phyloP scores from a whole-genome alignment of 352 stramenopile species.

The Phytophthora foliorum region DNA sequence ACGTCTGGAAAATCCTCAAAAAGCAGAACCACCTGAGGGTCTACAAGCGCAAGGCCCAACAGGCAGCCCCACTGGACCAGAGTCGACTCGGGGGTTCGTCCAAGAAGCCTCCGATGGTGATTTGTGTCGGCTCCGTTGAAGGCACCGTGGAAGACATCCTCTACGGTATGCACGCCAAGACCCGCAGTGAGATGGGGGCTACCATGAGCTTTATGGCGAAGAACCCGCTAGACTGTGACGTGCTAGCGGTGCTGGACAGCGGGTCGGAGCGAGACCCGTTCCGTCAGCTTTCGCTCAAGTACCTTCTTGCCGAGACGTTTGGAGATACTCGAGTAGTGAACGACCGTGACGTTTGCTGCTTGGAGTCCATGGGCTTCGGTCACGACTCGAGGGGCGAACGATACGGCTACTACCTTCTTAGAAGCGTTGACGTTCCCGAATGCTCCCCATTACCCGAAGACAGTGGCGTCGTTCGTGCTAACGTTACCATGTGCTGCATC shows the following conservation, averaged over 20 bases:
- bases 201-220: conserved; percentile 57
- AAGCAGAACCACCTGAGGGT: conserved; percentile 51
- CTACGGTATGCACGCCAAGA: conserved; percentile 69
- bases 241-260: conserved; percentile 54
- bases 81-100: conserved; percentile 13
- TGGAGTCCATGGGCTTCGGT: conserved; percentile 64
- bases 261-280: conserved; percentile 61
- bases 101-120: conserved; percentile 53
- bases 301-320: conserved; percentile 52
- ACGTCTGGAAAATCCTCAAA: conserved; percentile 48
- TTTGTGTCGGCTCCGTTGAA: conserved; percentile 62
- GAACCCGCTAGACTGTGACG: conserved; percentile 52
- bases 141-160: conserved; percentile 63
- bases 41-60: conserved; percentile 50
- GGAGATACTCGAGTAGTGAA: conserved; percentile 54
- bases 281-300: conserved; percentile 69
- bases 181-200: conserved; percentile 62
- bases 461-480: conserved; percentile 55
- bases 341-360: conserved; percentile 56
- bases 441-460: conserved; percentile 59
- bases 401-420: conserved; percentile 67
- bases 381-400: conserved; percentile 44
- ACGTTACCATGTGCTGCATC: conserved; percentile 71
- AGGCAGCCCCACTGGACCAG: conserved; percentile 12
- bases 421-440: conserved; percentile 57